Conservation (phyloP, 306 rosid species). For the Mimosa bimucronata region DNA sequence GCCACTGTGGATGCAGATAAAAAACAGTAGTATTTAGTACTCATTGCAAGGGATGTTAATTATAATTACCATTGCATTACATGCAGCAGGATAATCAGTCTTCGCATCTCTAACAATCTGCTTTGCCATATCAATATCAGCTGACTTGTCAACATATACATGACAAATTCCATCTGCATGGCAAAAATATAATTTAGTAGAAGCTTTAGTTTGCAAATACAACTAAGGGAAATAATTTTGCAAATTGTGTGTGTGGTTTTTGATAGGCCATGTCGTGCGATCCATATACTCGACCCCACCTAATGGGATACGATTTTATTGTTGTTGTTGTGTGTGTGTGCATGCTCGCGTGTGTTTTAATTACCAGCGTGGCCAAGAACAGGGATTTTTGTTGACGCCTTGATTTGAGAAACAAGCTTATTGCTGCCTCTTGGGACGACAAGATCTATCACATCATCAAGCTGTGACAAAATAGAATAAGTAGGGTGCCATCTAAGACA, state of each 20-base stretch:
- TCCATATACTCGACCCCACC: too few relatives aligned
- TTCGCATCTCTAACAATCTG: conserved; percentile 78
- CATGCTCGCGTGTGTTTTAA: neutral
- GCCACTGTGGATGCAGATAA: neutral
- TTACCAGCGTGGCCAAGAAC: conserved; percentile 96
- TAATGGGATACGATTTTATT: too few relatives aligned
- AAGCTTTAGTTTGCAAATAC: conserved; percentile 26
- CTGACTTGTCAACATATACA: conserved; percentile 80
- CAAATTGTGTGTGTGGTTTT: neutral
- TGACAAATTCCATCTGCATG: conserved; percentile 85
- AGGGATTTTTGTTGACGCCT: conserved; percentile 87
- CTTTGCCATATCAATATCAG: conserved; percentile 79
- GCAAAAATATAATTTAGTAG: conserved; percentile 31
- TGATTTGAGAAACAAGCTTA: conserved; percentile 85
- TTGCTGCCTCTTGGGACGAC: conserved; percentile 96
- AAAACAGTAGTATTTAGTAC: neutral
- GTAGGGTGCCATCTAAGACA: conserved; percentile 29
- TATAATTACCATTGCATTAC: conserved; percentile 78
- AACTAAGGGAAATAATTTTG: conserved; percentile 9
- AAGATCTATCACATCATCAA: conserved; percentile 92
- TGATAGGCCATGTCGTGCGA: too few relatives aligned
- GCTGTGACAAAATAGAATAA: conserved; percentile 55
- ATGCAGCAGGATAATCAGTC: conserved; percentile 78
- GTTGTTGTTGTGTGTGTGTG: too few relatives aligned
- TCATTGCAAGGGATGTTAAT: conserved; percentile 22